These are phyloP conservation scores for Sporothrix sp. DNA, from an alignment of 2,329 filamentous ascomycete species.

Conservation along the genomic window DNA sequence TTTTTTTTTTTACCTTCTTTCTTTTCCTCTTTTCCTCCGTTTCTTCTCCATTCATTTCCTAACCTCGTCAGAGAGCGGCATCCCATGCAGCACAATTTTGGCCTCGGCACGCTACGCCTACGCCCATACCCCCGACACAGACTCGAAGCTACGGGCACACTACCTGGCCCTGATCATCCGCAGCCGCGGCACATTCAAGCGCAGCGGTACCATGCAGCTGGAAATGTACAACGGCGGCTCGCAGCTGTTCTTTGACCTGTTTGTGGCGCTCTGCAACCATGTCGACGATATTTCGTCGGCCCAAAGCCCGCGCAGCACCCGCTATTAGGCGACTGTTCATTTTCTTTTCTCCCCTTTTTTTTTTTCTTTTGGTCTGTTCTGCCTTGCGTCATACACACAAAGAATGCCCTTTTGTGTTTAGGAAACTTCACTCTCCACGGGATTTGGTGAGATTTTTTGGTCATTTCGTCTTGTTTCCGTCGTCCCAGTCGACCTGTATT, in stretches of 20 bases:
- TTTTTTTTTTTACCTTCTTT: background rate
- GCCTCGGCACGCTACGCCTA: constrained; percentile 85
- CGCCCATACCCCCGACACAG: constrained; percentile 75
- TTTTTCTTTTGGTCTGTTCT: background rate
- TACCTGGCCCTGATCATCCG: constrained; percentile 90
- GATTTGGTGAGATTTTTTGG: background rate
- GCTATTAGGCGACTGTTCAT: background rate
- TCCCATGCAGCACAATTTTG: constrained; percentile 76
- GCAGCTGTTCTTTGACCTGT: constrained; percentile 83
- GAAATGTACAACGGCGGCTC: constrained; percentile 84
- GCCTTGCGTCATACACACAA: background rate
- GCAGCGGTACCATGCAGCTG: constrained; percentile 88
- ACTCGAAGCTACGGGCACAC: constrained; percentile 84
- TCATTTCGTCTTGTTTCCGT: background rate
- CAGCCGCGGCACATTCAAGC: constrained; percentile 78
- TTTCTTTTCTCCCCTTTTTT: background rate
- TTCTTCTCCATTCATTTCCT: background rate
- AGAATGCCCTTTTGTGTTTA: constrained; percentile 9
- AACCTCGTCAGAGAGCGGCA: constrained; percentile 52
- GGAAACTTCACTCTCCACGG: background rate
- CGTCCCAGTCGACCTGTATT: too few relatives aligned
- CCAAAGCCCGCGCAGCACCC: constrained; percentile 35
- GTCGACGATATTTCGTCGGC: constrained; percentile 58
- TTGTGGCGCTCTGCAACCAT: constrained; percentile 87
- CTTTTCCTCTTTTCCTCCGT: background rate